These are phyloP conservation scores for Abortiporus biennis DNA, from an alignment of 1,284 basidiomycete genomes.

Conservation along the genomic window DNA sequence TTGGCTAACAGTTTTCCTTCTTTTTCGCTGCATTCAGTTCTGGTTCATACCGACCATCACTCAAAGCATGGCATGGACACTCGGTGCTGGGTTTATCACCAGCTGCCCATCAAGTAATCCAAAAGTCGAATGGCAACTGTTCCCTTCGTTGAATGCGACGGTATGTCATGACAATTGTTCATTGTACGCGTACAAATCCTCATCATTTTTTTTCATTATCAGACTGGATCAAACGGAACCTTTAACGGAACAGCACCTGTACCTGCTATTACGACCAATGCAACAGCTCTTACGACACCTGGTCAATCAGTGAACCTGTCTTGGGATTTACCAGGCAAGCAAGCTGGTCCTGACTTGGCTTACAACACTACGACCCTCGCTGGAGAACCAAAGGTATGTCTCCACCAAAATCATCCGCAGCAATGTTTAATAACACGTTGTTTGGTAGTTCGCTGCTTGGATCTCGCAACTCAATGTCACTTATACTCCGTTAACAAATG, in stretches of 20 bases:
- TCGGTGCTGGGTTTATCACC: slow-evolving; percentile 52
- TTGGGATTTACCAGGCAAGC: slow-evolving; percentile 54
- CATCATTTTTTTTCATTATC: background rate
- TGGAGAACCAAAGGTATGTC: slow-evolving; percentile 33
- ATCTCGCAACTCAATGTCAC: slow-evolving; percentile 62
- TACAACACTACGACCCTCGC: slow-evolving; percentile 48
- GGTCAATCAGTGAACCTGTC: slow-evolving; percentile 42
- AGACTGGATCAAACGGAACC: slow-evolving; percentile 27
- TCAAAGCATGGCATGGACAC: slow-evolving; percentile 59
- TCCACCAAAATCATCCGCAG: slow-evolving; percentile 11
- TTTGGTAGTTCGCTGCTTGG: slow-evolving; percentile 37
- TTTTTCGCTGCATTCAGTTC: slow-evolving; percentile 20
- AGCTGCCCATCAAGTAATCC: slow-evolving; percentile 56
- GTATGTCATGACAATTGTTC: slow-evolving; percentile 17
- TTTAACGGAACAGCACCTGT: slow-evolving; percentile 16
- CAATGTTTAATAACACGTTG: slow-evolving; percentile 7
- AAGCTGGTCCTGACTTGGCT: slow-evolving; percentile 41
- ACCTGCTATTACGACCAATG: slow-evolving; percentile 45
- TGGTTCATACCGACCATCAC: slow-evolving; percentile 48
- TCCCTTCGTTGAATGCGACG: slow-evolving; percentile 43
- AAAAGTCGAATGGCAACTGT: slow-evolving; percentile 48
- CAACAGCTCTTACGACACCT: slow-evolving; percentile 37
- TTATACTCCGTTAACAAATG: slow-evolving; percentile 43
- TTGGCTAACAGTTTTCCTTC: too few species aligned
- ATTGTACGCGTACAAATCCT: background rate